A percentile compares a stretch with the other conserved stretches of the same genome.
These are phyloP conservation scores for Baorangia bicolor DNA, from an alignment of 768 basidiomycete genomes.

Conservation along the genomic window DNA sequence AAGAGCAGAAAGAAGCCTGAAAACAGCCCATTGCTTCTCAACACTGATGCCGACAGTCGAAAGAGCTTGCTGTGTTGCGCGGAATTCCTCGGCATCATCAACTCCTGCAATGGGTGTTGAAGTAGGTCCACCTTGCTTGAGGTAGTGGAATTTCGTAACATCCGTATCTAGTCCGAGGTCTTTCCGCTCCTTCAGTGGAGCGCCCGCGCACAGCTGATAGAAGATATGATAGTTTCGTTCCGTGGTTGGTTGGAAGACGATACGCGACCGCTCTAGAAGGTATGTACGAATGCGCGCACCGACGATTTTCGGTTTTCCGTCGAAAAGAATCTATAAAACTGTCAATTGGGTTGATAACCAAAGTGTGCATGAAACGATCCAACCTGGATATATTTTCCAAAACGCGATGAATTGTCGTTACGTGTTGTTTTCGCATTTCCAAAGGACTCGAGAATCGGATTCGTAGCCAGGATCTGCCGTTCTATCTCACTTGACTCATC, in stretches of 20 bases:
- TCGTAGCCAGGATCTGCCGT: conserved; percentile 96
- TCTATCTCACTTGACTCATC: conserved; percentile 95
- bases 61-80: conserved; percentile 88
- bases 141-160: conserved; percentile 83
- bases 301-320: conserved; percentile 93
- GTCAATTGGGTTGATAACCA: not conserved
- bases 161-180: conserved; percentile 89
- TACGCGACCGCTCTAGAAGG: conserved; percentile 93
- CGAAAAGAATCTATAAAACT: conserved; percentile 81
- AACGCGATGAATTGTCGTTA: conserved; percentile 98
- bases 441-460: conserved; percentile 98
- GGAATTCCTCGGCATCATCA: conserved; percentile 95
- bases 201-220: conserved; percentile 98
- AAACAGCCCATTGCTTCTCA: conserved; percentile 98
- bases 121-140: conserved; percentile 88
- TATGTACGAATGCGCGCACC: conserved; percentile 99
- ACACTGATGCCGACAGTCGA: conserved; percentile 97
- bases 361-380: not conserved
- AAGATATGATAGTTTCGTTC: conserved; percentile 99
- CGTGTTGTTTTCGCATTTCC: conserved; percentile 99
- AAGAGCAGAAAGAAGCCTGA: conserved; percentile 87
- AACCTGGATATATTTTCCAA: conserved; percentile 98
- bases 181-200: conserved; percentile 92
- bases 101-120: conserved; percentile 89
- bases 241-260: conserved; percentile 95